These are phyloP conservation scores for Zasmidium angulare DNA, from an alignment of 2,329 filamentous ascomycete genomes.

Conservation along the genomic window DNA sequence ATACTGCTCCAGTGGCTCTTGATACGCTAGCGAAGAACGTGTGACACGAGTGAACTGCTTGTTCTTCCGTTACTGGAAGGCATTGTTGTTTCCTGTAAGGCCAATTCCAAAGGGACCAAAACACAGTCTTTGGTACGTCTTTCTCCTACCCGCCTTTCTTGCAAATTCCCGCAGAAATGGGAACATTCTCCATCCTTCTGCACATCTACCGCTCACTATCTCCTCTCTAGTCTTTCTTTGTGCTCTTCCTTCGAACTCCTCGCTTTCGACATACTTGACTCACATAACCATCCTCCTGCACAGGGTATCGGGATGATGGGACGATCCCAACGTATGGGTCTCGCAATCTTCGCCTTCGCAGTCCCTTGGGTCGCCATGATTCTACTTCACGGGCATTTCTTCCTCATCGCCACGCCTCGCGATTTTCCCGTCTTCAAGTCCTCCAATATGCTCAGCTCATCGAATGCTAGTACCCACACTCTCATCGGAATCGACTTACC, in stretches of 20 bases:
- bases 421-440: background rate
- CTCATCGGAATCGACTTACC: background rate
- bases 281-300: background rate
- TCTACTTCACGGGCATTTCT: background rate
- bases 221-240: background rate
- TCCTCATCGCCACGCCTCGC: background rate
- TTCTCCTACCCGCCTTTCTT: no score
- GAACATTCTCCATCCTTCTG: no score
- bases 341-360: background rate
- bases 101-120: no score
- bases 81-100: no score
- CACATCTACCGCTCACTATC: no score
- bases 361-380: background rate
- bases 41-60: no score
- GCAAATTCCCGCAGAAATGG: no score
- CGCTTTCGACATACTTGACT: background rate
- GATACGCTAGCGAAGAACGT: no score
- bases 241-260: background rate
- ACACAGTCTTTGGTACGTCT: no score
- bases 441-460: background rate
- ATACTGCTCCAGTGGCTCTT: no score
- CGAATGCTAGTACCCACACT: background rate
- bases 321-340: background rate
- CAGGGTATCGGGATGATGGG: background rate
- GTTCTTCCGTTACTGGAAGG: no score